A percentile compares a stretch with the other conserved stretches of the same genome.
These are phyloP conservation scores for Suillus sp. DNA, from an alignment of 768 basidiomycete genomes.

Conservation along the genomic window DNA sequence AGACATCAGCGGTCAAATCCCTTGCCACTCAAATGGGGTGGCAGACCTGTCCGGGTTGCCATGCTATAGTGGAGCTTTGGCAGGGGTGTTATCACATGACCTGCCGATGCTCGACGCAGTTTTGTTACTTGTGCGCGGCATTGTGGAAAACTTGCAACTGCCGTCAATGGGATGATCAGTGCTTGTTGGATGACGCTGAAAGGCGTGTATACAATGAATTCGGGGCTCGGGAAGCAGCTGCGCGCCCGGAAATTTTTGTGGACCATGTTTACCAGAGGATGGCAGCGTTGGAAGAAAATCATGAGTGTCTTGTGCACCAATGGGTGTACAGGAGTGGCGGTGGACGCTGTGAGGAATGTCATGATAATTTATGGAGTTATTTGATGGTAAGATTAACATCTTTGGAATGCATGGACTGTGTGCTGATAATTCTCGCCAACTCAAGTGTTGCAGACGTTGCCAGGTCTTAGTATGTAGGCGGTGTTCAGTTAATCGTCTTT, in stretches of 20 bases:
- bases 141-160: conserved; percentile 66
- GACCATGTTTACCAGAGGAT: conserved; percentile 27
- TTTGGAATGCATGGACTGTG: background rate
- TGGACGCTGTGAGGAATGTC: conserved; percentile 51
- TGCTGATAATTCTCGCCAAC: background rate
- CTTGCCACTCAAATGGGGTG: conserved; percentile 50
- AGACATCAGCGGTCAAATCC: conserved; percentile 43
- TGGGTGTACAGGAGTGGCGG: conserved; percentile 50
- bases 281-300: conserved; percentile 47
- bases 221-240: conserved; percentile 16
- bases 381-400: conserved; percentile 45
- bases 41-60: conserved; percentile 67
- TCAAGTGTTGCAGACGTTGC: conserved; percentile 27
- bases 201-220: conserved; percentile 30
- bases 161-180: conserved; percentile 62
- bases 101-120: conserved; percentile 50
- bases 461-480: conserved; percentile 29
- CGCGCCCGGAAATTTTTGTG: conserved; percentile 21
- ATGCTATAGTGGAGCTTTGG: conserved; percentile 54
- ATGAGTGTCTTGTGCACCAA: conserved; percentile 49
- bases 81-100: conserved; percentile 68
- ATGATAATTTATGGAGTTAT: conserved; percentile 39
- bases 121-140: conserved; percentile 66
- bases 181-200: conserved; percentile 32
- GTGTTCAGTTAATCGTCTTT: conserved; percentile 30